These are phyloP conservation scores for Sarocladium strictum DNA, from an alignment of 2,329 filamentous ascomycete genomes.

Conservation along the genomic window DNA sequence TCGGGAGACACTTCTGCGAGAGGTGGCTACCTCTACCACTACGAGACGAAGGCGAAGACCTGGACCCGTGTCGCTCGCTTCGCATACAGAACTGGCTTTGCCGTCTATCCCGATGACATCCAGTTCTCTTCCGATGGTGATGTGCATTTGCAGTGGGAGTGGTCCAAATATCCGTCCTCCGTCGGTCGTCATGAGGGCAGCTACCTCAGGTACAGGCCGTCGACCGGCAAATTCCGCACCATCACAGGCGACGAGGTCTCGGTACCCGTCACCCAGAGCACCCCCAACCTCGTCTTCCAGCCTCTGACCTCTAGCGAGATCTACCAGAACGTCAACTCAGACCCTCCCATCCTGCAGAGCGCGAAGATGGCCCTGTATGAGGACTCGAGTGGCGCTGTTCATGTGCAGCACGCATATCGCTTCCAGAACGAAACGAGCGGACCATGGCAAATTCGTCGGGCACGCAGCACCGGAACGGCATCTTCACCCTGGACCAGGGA, in stretches of 20 bases:
- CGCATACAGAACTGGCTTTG: conserved; percentile 19
- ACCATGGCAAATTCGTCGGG: conserved; percentile 15
- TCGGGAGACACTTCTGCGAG: conserved; percentile 11
- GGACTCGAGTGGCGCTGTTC: conserved; percentile 12
- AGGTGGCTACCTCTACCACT: conserved; percentile 15
- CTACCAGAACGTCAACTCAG: conserved; percentile 15
- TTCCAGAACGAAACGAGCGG: conserved; percentile 15
- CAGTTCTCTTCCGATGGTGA: conserved; percentile 21
- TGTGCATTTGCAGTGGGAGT: conserved; percentile 21
- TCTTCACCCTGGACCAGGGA: conserved; percentile 14
- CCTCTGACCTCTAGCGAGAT: conserved; percentile 18
- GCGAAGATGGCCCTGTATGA: conserved; percentile 18
- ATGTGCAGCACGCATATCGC: conserved; percentile 15
- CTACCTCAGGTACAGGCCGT: conserved; percentile 19
- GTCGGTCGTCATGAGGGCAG: conserved; percentile 20
- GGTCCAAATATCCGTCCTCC: conserved; percentile 21
- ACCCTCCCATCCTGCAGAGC: conserved; percentile 16
- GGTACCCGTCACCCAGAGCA: conserved; percentile 13
- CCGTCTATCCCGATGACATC: conserved; percentile 21
- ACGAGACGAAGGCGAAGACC: conserved; percentile 11
- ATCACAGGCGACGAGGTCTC: conserved; percentile 10
- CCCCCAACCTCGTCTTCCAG: conserved; percentile 14
- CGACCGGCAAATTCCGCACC: conserved; percentile 15
- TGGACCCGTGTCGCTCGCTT: conserved; percentile 14
- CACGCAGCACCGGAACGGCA: conserved; percentile 7